Base-by-base conservation (phyloP, 2,329 filamentous ascomycete genomes). In the Myriosclerotinia curreyana region DNA sequence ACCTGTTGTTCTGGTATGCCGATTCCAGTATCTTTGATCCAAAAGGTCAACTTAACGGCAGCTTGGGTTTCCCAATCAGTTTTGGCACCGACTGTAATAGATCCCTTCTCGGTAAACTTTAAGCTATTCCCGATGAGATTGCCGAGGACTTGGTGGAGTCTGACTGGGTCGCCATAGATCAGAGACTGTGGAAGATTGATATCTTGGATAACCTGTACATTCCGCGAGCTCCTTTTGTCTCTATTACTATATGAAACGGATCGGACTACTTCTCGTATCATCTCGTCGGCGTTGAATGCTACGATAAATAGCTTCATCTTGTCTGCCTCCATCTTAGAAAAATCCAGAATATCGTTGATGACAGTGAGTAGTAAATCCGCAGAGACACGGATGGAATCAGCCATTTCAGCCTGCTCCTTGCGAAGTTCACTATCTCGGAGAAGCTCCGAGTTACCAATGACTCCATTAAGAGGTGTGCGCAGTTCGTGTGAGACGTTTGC, bases 281-380 rank as follows among this genome's bases (percentile, higher is more conserved):
- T 86, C 72, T 87, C 85, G 69, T 84, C 82, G 0, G 86, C 84
- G 68, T 86, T 88, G 76, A 88, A 88, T 9, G 85, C 84, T 62
- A 86, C 87, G 65, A 87, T 82, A 73, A 91, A 91, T 1, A 93
- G 83, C 74, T 95, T 92, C 79, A 96, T 87, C 75, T 92, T 89
- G 70, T 93, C 91, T 3, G 90, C 91, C 75, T 96, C 92, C 79
- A 95, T 92, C 76, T 96, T 96, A 36, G 92, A 96, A 74, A 96
- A 96, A 76, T 98, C 94, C 5, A 97, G 81, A 61, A 97, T 96
- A 73, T 98, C 94, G 73, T 97, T 97, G 78, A 97, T 97, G 55
- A 97, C 91, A 0, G 92, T 95, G 34, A 97, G 80, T 17, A 97
- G 79, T 20, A 95, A 86, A 73, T 97, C 92, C 0, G 91, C 92